Base-by-base conservation (phyloP, 2,329 filamentous ascomycete genomes). In the Nectriaceae sp. region DNA sequence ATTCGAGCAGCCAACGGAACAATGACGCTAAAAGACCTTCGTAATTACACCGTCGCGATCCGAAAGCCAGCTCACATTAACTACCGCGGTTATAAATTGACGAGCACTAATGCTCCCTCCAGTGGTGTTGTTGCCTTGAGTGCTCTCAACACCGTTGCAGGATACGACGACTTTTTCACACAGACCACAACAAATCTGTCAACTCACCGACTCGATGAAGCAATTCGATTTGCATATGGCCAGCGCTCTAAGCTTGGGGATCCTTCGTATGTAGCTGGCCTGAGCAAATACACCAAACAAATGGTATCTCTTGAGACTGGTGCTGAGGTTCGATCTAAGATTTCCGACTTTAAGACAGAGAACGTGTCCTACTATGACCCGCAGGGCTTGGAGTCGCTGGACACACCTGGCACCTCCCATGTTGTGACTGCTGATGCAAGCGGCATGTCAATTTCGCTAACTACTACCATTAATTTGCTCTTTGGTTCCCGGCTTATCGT, bases 141-240 rank as follows among this genome's bases (percentile, higher is more conserved):
- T 46, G 84, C 87, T 3, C 75, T 97, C 63, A 96, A 96, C 64
- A 90, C 86, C 24, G 79, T 97, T 68, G 87, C 93, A 10, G 88
- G 88, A 0, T 95, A 90, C 61, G 71, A 80, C 0, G 75, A 75
- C 19, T 84, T 93, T 33, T 20, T 8, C 4, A 33, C 10, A 4
- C 11, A 16, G 5, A 24, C 8, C 8, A 18, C 21, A 3, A 31
- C 22, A 21, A 40, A 19, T 22, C 77, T 3, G 67, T 90, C 85
- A 31, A 87, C 86, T 1, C 94, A 97, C 69, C 83, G 89, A 13
- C 79, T 96, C 55, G 84, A 90, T 62, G 94, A 97, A 75, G 88
- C 91, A 11, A 90, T 96, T 73, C 82, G 90, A 18, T 97, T 96
- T 66, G 91, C 83, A 3, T 97, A 97, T 65, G 91, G 87, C 4